Percentiles rank a stretch among this genome's conserved stretches.
Evolutionary conservation across 2,329 filamentous ascomycete species (phyloP).

Genomic region (Ciborinia camelliae): DNA sequence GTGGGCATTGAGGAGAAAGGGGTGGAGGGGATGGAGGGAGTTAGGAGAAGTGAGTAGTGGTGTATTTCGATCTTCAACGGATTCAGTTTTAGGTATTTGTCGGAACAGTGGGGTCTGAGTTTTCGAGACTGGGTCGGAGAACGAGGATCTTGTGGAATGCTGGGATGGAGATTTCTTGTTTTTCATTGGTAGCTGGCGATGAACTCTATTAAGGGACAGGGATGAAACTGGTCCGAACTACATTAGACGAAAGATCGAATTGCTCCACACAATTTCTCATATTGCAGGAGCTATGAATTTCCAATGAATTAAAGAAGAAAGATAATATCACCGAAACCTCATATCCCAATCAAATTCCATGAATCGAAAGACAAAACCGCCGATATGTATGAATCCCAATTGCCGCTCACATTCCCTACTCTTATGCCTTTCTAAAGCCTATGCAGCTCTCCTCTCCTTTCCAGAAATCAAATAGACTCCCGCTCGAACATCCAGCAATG

Average conservation of each 20-base stretch:
- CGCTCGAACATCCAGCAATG: constrained; percentile 53
- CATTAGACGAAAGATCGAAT: not conserved
- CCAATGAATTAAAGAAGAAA: not conserved
- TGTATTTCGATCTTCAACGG: no score
- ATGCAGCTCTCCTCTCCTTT: constrained; percentile 44
- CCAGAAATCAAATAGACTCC: constrained; percentile 55
- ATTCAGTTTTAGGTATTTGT: no score
- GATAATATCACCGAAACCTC: not conserved
- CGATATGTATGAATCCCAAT: not conserved
- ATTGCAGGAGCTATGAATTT: not conserved
- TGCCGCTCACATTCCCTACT: no score
- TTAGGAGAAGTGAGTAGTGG: not conserved
- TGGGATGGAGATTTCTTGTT: accelerated
- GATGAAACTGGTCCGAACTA: not conserved
- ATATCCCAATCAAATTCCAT: not conserved
- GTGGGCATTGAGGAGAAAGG: constrained; percentile 25
- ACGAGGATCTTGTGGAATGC: no score
- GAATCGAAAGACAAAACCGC: not conserved
- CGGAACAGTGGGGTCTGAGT: not conserved
- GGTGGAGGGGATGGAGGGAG: constrained; percentile 18
- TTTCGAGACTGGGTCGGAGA: not conserved
- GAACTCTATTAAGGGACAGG: accelerated
- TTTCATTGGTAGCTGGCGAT: not conserved
- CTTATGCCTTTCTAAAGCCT: no score
- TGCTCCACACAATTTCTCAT: not conserved